phyloP scores from a whole-genome alignment of 768 basidiomycete genomes.

The Gyrodon lividus region DNA sequence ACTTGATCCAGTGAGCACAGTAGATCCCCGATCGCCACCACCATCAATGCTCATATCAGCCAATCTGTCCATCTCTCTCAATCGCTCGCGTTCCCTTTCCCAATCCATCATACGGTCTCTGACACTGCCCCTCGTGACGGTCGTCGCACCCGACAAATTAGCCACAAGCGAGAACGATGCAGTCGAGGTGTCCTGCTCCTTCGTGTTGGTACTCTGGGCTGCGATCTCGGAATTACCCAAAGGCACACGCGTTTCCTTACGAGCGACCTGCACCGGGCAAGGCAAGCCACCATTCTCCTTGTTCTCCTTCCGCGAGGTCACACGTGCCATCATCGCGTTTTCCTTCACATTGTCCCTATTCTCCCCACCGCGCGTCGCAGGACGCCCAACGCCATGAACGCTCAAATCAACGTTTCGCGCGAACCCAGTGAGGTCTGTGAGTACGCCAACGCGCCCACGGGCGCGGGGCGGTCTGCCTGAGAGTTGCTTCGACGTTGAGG shows the following conservation, averaged over 20 bases:
- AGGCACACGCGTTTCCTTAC: slow-evolving; percentile 9
- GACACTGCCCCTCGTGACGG: slow-evolving; percentile 32
- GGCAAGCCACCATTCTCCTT: slow-evolving; percentile 27
- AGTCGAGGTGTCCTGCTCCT: slow-evolving; percentile 10
- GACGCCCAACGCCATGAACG: slow-evolving; percentile 29
- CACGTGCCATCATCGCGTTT: slow-evolving; percentile 20
- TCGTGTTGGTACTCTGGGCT: slow-evolving; percentile 18
- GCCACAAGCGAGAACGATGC: slow-evolving; percentile 10
- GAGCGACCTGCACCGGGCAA: slow-evolving; percentile 1
- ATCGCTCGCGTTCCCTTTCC: slow-evolving; percentile 67
- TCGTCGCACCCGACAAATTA: slow-evolving; percentile 18
- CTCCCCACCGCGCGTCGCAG: slow-evolving; percentile 15
- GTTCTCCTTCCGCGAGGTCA: slow-evolving; percentile 21
- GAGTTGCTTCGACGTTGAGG: slow-evolving; percentile 17
- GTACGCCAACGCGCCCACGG: slow-evolving; percentile 30
- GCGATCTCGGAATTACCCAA: not conserved
- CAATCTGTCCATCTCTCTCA: slow-evolving; percentile 66
- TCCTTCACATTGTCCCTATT: slow-evolving; percentile 29
- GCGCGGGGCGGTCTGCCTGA: slow-evolving; percentile 28
- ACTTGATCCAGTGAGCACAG: slow-evolving; percentile 16
- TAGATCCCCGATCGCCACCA: slow-evolving; percentile 36
- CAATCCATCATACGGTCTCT: slow-evolving; percentile 71
- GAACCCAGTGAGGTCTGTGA: slow-evolving; percentile 42
- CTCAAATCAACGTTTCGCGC: slow-evolving; percentile 31
- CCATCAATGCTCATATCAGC: slow-evolving; percentile 51